Evolutionary conservation across 1,284 basidiomycete genomes (phyloP).

Genomic region (Puccinia brachypodii): DNA sequence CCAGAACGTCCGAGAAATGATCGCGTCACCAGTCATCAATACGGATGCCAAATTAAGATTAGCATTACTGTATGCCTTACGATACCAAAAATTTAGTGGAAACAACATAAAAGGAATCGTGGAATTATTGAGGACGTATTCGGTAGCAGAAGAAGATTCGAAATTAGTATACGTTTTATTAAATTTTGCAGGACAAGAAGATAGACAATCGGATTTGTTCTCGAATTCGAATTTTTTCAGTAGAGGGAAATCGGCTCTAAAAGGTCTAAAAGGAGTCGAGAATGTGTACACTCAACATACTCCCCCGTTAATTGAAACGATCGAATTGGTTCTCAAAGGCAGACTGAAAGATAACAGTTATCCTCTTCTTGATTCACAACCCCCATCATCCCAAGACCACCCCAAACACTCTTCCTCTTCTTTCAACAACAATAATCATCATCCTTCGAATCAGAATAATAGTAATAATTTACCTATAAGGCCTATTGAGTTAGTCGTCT

Average conservation of each 20-base stretch:
- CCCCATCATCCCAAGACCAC: not conserved
- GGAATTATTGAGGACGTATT: slow-evolving; percentile 75
- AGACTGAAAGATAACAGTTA: slow-evolving; percentile 82
- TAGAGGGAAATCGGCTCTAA: slow-evolving; percentile 88
- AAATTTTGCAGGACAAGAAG: slow-evolving; percentile 90
- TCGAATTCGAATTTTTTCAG: slow-evolving; percentile 93
- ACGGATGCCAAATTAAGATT: slow-evolving; percentile 82
- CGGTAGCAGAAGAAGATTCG: slow-evolving; percentile 79
- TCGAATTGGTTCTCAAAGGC: slow-evolving; percentile 86
- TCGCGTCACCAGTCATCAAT: slow-evolving; percentile 69
- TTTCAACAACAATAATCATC: not conserved
- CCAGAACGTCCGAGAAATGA: slow-evolving; percentile 74
- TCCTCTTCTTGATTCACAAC: slow-evolving; percentile 71
- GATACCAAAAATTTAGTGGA: slow-evolving; percentile 89
- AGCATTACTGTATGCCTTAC: slow-evolving; percentile 89
- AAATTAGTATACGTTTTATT: slow-evolving; percentile 90
- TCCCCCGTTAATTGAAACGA: slow-evolving; percentile 86
- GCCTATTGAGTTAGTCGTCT: slow-evolving; percentile 89
- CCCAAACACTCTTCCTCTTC: not conserved
- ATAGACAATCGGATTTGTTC: slow-evolving; percentile 95
- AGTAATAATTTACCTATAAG: slow-evolving; percentile 59
- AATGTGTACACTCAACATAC: slow-evolving; percentile 99
- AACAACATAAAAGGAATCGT: slow-evolving; percentile 81
- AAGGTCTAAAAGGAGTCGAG: slow-evolving; percentile 97
- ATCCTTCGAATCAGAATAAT: not conserved